Evolutionary conservation across 2,329 filamentous ascomycete genomes (phyloP).

Genomic region (Neofusicoccum sp.): DNA sequence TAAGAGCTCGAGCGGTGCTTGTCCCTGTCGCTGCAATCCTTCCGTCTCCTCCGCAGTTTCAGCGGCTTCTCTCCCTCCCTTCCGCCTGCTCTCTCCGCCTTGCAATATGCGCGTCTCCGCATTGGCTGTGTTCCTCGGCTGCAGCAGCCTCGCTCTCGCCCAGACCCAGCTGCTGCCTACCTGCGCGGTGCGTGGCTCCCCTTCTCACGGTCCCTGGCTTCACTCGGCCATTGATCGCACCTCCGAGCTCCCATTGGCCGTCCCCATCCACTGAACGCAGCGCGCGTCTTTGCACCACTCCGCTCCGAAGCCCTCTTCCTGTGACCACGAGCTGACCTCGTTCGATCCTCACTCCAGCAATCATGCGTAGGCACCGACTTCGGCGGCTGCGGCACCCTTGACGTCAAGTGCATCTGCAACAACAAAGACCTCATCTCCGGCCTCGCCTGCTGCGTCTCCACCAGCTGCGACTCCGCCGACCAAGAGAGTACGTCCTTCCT

Average conservation of each 20-base stretch:
- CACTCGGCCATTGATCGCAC: not conserved
- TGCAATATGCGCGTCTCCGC: slow-evolving; percentile 31
- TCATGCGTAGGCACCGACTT: slow-evolving; percentile 41
- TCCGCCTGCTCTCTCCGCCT: not conserved
- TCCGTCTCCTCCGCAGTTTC: not conserved
- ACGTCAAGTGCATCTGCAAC: slow-evolving; percentile 47
- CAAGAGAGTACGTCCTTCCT: slow-evolving; percentile 34
- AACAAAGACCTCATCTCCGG: slow-evolving; percentile 38
- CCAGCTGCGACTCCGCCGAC: slow-evolving; percentile 36
- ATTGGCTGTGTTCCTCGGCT: slow-evolving; percentile 26
- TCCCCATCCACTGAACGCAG: not conserved
- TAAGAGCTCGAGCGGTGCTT: not conserved
- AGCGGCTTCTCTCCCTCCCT: not conserved
- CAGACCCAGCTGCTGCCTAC: slow-evolving; percentile 30
- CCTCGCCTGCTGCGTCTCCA: slow-evolving; percentile 47
- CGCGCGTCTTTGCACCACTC: not conserved
- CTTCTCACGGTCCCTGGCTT: not conserved
- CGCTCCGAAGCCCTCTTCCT: not conserved
- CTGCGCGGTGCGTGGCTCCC: slow-evolving; percentile 31
- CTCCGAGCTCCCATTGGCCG: not conserved
- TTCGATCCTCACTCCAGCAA: slow-evolving; percentile 25
- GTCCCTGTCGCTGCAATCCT: not conserved
- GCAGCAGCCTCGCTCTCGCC: slow-evolving; percentile 29
- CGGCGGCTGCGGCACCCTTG: slow-evolving; percentile 41
- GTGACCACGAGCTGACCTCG: slow-evolving; percentile 14